These are phyloP conservation scores for Colletotrichum sp. DNA, from an alignment of 2,329 filamentous ascomycete species.

Conservation along the genomic window DNA sequence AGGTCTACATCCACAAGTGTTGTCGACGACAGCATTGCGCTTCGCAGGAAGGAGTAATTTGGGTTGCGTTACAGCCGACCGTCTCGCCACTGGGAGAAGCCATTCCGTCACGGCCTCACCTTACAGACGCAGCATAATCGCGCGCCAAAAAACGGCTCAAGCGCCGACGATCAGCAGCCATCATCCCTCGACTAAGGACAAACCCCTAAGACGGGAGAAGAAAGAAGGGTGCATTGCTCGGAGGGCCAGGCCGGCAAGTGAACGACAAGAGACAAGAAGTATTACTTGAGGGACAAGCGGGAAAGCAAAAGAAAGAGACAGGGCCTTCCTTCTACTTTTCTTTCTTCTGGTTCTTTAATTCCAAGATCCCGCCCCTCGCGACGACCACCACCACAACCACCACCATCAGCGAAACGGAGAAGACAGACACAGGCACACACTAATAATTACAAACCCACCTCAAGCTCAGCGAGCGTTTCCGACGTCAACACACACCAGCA, in stretches of 20 bases:
- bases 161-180: conserved; percentile 33
- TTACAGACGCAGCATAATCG: conserved; percentile 50
- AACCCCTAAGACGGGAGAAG: conserved; percentile 1
- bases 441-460: not conserved
- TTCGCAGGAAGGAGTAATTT: not conserved
- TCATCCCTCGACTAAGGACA: conserved; percentile 19
- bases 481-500: not conserved
- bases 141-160: conserved; percentile 46
- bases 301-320: not conserved
- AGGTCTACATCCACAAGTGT: not conserved
- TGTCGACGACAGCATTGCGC: not conserved
- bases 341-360: not conserved
- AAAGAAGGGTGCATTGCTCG: not conserved
- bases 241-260: not conserved
- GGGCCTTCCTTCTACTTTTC: not conserved
- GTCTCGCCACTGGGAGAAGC: not conserved
- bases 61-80: conserved; percentile 1
- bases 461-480: not conserved
- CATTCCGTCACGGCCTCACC: conserved; percentile 24
- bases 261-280: not conserved
- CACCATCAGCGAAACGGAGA: not conserved
- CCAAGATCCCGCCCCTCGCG: not conserved
- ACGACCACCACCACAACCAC: not conserved
- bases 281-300: not conserved
- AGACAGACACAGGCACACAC: not conserved